Conservation (phyloP, 495 filamentous ascomycete genomes). For the Xylaria longipes region DNA sequence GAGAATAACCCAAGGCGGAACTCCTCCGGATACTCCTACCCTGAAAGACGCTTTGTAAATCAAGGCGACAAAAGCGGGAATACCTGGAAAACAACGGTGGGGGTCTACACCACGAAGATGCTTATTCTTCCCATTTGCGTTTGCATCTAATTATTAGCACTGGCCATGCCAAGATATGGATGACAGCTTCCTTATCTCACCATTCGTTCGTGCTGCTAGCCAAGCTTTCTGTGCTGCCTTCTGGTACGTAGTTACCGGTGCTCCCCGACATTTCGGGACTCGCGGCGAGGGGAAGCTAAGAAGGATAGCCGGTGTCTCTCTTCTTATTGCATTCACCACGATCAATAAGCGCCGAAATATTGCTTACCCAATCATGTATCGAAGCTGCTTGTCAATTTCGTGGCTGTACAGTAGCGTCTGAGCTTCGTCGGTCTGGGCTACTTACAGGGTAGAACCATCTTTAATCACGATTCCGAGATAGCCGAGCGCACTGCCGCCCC, state of each 20-base stretch:
- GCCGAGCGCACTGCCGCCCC: slow-evolving; percentile 19
- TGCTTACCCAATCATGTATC: slow-evolving; percentile 23
- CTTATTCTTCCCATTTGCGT: neutral
- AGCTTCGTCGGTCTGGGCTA: slow-evolving; percentile 20
- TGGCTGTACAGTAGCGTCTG: slow-evolving; percentile 23
- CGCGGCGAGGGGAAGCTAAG: neutral
- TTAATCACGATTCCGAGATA: slow-evolving; percentile 25
- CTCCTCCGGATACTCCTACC: neutral
- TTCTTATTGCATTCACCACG: slow-evolving; percentile 12
- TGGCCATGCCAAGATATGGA: neutral
- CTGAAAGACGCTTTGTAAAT: neutral
- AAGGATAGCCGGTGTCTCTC: neutral
- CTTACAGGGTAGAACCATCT: neutral
- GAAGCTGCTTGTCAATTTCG: slow-evolving; percentile 3
- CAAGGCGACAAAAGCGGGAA: neutral
- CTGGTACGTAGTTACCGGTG: neutral
- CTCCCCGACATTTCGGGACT: slow-evolving; percentile 6
- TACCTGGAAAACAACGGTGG: neutral
- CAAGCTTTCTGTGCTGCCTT: slow-evolving; percentile 9
- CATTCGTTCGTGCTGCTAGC: neutral
- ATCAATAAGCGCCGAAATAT: slow-evolving; percentile 20
- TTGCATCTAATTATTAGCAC: neutral
- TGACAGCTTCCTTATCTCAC: neutral
- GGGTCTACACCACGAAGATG: neutral
- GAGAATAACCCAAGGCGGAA: neutral